Conservation (phyloP, 441 rosid genomes). For the Eugenia klotzschiana region DNA sequence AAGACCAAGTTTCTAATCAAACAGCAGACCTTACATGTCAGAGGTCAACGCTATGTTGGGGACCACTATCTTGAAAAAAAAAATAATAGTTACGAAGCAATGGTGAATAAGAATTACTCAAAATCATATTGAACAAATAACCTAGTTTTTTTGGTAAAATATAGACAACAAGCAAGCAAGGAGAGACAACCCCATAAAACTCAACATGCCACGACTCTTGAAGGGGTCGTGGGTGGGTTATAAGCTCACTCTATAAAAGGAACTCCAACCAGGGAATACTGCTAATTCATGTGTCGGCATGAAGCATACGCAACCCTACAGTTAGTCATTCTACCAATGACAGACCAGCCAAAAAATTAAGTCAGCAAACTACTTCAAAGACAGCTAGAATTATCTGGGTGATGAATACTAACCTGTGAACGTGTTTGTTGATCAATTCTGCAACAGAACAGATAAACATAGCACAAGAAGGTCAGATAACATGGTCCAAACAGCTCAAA, state of each 20-base stretch:
- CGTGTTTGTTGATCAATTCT: conserved; percentile 1
- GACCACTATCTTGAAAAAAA: not conserved
- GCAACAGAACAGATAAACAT: not conserved
- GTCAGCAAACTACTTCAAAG: not conserved
- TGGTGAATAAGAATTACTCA: not conserved
- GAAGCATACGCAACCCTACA: not conserved
- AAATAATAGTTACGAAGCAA: not conserved
- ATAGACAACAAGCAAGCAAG: not conserved
- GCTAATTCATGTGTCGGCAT: not conserved
- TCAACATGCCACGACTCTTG: not conserved
- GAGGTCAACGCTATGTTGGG: not conserved
- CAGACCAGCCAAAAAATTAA: not conserved
- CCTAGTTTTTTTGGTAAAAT: not conserved
- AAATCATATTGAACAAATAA: not conserved
- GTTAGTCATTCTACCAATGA: not conserved
- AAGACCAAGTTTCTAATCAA: not conserved
- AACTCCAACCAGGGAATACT: not conserved
- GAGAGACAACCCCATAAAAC: not conserved
- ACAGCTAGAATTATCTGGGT: not conserved
- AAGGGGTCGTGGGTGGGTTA: not conserved
- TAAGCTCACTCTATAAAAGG: not conserved
- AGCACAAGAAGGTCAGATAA: not conserved
- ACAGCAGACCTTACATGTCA: not conserved
- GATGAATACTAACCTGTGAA: conserved; percentile 4
- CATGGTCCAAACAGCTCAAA: not conserved